phyloP scores from a whole-genome alignment of 305 asterid species.

The Fraxinus velutina region DNA sequence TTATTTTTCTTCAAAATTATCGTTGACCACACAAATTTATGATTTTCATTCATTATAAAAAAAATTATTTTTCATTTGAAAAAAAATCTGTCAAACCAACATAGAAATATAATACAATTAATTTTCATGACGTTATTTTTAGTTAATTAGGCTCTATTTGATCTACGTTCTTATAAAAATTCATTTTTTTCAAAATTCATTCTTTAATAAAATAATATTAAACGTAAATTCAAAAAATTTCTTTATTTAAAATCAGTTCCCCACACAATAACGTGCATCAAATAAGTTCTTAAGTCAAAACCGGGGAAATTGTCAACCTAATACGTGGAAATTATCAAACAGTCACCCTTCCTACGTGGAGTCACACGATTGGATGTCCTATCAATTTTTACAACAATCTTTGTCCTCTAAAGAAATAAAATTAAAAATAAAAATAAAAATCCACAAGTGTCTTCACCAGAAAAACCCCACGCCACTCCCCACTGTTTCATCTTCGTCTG shows the following conservation, averaged over 20 bases:
- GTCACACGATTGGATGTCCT: slow-evolving; percentile 20
- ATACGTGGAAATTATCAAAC: neutral
- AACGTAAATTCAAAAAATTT: no score
- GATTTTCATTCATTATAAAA: neutral
- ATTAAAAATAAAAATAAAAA: neutral
- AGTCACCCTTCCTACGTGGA: slow-evolving; percentile 24
- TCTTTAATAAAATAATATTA: no score
- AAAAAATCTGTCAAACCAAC: neutral
- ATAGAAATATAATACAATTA: no score
- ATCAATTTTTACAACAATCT: slow-evolving; percentile 26
- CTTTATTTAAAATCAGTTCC: no score
- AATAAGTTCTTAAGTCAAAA: neutral
- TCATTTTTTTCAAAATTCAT: no score
- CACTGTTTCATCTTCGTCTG: neutral
- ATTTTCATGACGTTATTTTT: neutral
- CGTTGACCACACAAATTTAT: neutral
- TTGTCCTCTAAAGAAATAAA: neutral
- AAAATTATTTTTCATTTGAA: neutral
- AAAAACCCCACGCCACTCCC: neutral
- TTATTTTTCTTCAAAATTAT: neutral
- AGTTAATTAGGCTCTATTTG: no score
- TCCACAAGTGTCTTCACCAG: neutral
- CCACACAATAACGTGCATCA: no score
- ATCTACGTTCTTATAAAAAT: no score
- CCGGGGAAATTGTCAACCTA: neutral